phyloP scores from a whole-genome alignment of 2,329 filamentous ascomycete genomes.

The Karstenula rhodostoma region DNA sequence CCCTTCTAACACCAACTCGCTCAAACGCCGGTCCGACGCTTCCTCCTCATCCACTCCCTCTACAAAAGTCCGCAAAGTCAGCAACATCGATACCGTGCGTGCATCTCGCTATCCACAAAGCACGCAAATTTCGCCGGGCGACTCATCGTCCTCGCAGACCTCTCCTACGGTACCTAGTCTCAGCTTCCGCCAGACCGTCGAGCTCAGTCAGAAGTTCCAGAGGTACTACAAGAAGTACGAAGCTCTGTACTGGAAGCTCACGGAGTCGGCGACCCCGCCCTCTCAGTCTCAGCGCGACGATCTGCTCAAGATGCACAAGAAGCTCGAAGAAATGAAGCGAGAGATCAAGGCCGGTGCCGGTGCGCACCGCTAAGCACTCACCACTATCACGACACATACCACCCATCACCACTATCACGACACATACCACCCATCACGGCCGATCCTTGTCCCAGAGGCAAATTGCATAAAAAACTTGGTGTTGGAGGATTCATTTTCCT shows the following conservation, averaged over 20 bases:
- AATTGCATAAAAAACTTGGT: slow-evolving; percentile 19
- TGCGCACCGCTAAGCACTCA: slow-evolving; percentile 29
- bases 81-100: slow-evolving; percentile 44
- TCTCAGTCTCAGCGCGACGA: slow-evolving; percentile 60
- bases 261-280: slow-evolving; percentile 52
- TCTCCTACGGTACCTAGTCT: slow-evolving; percentile 45
- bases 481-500: slow-evolving; percentile 9
- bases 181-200: slow-evolving; percentile 55
- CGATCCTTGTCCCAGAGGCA: slow-evolving; percentile 13
- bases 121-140: slow-evolving; percentile 42
- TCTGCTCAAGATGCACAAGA: slow-evolving; percentile 62
- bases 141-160: slow-evolving; percentile 45
- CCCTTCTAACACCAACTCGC: slow-evolving; percentile 38
- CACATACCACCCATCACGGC: slow-evolving; percentile 7
- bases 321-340: slow-evolving; percentile 64
- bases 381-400: slow-evolving; percentile 11
- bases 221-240: slow-evolving; percentile 66
- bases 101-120: slow-evolving; percentile 48
- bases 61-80: slow-evolving; percentile 45
- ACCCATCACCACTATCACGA: slow-evolving; percentile 9
- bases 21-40: slow-evolving; percentile 58
- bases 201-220: slow-evolving; percentile 62
- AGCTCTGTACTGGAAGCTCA: slow-evolving; percentile 60
- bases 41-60: slow-evolving; percentile 42
- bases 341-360: slow-evolving; percentile 58